Percentiles rank a stretch among this genome's conserved stretches.
phyloP scores from a whole-genome alignment of 2,329 filamentous ascomycete genomes.

The Macrophomina pseudophaseolina region DNA sequence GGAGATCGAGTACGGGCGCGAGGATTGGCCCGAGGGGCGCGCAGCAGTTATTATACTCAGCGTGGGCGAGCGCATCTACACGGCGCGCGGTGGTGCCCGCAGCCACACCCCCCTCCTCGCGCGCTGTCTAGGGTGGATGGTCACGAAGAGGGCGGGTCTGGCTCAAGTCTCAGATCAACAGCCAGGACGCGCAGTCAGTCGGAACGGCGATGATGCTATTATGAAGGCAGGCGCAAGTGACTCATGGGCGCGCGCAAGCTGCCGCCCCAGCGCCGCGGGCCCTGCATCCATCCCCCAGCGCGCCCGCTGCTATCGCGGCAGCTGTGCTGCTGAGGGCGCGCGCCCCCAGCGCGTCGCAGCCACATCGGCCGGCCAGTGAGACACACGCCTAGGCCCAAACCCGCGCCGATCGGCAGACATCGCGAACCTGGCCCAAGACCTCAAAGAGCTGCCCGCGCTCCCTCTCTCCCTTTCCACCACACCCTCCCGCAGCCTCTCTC shows the following conservation, averaged over 20 bases:
- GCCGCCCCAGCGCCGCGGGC: conserved; percentile 17
- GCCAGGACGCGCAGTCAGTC: conserved; percentile 19
- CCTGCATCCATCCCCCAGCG: not conserved
- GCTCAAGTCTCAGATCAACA: conserved; percentile 25
- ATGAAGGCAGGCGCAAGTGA: conserved; percentile 24
- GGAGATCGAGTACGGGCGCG: conserved; percentile 21
- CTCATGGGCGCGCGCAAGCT: conserved; percentile 22
- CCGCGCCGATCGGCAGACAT: conserved; percentile 22
- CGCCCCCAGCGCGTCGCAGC: conserved; percentile 11
- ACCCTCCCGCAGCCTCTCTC: conserved; percentile 27
- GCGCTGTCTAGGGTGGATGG: conserved; percentile 17
- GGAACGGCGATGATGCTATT: conserved; percentile 18
- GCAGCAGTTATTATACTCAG: conserved; percentile 10
- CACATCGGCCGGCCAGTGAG: conserved; percentile 14
- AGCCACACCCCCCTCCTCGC: conserved; percentile 17
- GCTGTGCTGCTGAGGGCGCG: not conserved
- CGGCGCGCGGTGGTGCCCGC: conserved; percentile 21
- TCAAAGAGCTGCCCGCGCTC: conserved; percentile 21
- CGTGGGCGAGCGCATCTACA: not conserved
- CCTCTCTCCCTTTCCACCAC: conserved; percentile 20
- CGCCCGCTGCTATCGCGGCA: conserved; percentile 17
- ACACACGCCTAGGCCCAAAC: conserved; percentile 23
- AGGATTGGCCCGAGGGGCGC: conserved; percentile 23
- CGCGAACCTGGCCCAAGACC: conserved; percentile 5
- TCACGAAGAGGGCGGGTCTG: conserved; percentile 21